A percentile compares a stretch with the other conserved stretches of the same genome.
Evolutionary conservation across 164 flowering plant species (phyloP).

Genomic region (Magnolia kwangsiensis): DNA sequence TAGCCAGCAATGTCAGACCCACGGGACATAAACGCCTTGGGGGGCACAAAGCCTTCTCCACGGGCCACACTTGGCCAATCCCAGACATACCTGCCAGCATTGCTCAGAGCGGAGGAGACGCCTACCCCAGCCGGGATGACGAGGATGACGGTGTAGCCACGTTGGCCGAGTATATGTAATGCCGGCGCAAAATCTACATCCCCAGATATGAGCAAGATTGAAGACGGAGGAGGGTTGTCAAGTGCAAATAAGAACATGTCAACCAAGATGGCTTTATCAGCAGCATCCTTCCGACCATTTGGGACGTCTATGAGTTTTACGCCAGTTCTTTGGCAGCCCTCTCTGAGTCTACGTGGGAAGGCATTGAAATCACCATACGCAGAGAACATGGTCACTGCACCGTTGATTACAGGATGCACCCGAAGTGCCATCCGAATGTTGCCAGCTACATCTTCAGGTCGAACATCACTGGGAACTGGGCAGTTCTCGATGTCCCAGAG

Average conservation of each 20-base stretch:
- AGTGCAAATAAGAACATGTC: conserved; percentile 99
- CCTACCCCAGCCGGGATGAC: conserved; percentile 79
- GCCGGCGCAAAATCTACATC: conserved; percentile 98
- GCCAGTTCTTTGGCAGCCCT: conserved; percentile 96
- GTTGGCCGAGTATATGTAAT: conserved; percentile 91
- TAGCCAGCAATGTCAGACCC: conserved; percentile 41
- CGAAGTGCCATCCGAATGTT: conserved; percentile 89
- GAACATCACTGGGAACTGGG: conserved; percentile 86
- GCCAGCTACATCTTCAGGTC: conserved; percentile 91
- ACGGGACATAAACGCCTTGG: conserved; percentile 37
- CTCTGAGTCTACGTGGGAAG: conserved; percentile 84
- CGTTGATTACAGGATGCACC: conserved; percentile 76
- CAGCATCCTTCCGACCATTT: conserved; percentile 96
- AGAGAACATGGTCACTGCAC: conserved; percentile 75
- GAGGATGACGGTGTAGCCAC: conserved; percentile 87
- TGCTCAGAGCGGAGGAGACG: conserved; percentile 82
- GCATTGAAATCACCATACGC: conserved; percentile 97
- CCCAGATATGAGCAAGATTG: conserved; percentile 88
- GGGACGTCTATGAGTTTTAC: conserved; percentile 95
- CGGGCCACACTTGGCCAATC: conserved; percentile 95
- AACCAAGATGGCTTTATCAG: conserved; percentile 92
- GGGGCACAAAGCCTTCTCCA: conserved; percentile 84
- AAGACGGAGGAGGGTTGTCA: conserved; percentile 87
- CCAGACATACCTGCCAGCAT: conserved; percentile 93
- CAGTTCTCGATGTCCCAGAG: conserved; percentile 99